Evolutionary conservation across 2,329 filamentous ascomycete genomes (phyloP).

Genomic region (Fusarium protoensiforme): DNA sequence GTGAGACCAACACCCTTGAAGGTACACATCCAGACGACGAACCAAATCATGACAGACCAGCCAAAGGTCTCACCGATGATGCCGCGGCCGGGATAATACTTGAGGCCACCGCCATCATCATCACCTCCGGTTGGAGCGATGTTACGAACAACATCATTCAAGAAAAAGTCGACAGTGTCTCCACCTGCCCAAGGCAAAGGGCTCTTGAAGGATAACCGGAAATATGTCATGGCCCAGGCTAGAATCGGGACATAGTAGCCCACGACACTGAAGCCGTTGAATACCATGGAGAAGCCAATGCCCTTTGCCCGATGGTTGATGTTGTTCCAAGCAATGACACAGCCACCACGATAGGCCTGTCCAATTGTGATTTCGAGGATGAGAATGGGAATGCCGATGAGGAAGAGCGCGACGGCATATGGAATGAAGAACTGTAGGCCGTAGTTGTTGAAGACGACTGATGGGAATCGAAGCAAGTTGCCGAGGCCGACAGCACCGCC

Average conservation of each 20-base stretch:
- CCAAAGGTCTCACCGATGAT: constrained; percentile 64
- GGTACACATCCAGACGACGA: constrained; percentile 66
- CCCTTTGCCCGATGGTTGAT: constrained; percentile 61
- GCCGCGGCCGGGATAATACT: constrained; percentile 52
- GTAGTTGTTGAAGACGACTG: constrained; percentile 66
- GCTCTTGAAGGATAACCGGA: constrained; percentile 61
- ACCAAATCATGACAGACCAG: constrained; percentile 66
- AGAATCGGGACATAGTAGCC: constrained; percentile 67
- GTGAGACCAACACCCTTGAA: constrained; percentile 66
- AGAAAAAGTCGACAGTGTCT: constrained; percentile 31
- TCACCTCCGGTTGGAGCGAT: not conserved
- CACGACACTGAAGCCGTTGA: constrained; percentile 61
- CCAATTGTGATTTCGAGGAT: constrained; percentile 73
- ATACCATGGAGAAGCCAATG: constrained; percentile 60
- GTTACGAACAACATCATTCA: constrained; percentile 51
- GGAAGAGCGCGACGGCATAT: constrained; percentile 55
- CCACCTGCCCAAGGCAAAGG: constrained; percentile 61
- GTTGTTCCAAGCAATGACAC: constrained; percentile 61
- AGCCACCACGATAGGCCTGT: constrained; percentile 66
- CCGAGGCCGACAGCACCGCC: constrained; percentile 65
- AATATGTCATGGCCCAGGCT: constrained; percentile 67
- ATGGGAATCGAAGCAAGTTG: constrained; percentile 66
- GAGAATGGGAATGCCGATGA: constrained; percentile 62
- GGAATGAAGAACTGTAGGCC: constrained; percentile 68
- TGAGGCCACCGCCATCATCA: constrained; percentile 11